Evolutionary conservation across 83 land plant genomes (phyloP), one percentile per base, ranked within the genome.

Genomic region (Thuja plicata): DNA sequence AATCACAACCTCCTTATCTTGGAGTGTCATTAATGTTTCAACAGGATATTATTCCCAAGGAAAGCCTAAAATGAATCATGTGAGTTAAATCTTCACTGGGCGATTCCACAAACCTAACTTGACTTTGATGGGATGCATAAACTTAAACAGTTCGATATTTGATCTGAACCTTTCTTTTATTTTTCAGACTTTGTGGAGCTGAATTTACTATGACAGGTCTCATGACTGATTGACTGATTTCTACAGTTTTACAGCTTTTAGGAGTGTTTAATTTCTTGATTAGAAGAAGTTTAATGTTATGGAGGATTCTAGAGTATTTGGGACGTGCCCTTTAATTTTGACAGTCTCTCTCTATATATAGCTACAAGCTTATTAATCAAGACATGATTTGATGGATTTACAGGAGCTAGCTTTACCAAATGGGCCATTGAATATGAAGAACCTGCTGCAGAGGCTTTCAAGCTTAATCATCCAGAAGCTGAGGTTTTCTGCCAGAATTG

Each of bases 401-500:
- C 90, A 98, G 99, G 99, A 55, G 97, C 89, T 21, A 89, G 94
- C 35, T 24, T 74, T 21, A 95, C 99, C 38, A 98, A 96, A 88
- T 98, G 99, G 99, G 98, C 99, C 16, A 98, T 98, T 84, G 99
- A 98, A 90, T 98, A 98, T 91, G 99, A 98, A 81, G 92, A 96
- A 48, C 94, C 99, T 88, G 99, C 99, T 91, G 97, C 97, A 52
- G 97, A 95, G 24, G 99, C 99, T 27, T 98, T 97, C 90, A 94
- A 92, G 85, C 90, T 95, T 46, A 98, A 98, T 88, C 99, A 98
- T 94, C 97, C 99, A 37, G 95, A 92, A 80, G 89, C 99, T 0
- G 88, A 92, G 40, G 92, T 97, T 89, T 97, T 98, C 87, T 90
- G 93, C 16, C 94, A 96, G 77, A 98, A 98, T 88, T 98, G 99